These are phyloP conservation scores for Pulveroboletus sp. DNA, from an alignment of 768 basidiomycete genomes.

Conservation along the genomic window DNA sequence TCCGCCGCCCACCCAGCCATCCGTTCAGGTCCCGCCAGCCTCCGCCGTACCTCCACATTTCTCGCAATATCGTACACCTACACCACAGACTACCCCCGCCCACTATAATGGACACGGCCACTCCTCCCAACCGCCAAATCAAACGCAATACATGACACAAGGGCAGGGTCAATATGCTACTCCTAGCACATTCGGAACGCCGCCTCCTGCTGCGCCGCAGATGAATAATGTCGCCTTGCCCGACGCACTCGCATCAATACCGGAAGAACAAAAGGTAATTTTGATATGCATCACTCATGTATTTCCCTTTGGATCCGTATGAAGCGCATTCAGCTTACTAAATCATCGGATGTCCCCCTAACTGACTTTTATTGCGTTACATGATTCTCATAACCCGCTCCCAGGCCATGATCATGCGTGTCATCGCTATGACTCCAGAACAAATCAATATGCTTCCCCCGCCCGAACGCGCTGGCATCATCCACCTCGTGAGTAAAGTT, in stretches of 20 bases:
- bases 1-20: slow-evolving; percentile 19
- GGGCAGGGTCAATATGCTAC: slow-evolving; percentile 19
- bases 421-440: slow-evolving; percentile 78
- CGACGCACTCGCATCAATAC: slow-evolving; percentile 54
- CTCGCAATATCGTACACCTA: slow-evolving; percentile 33
- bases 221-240: slow-evolving; percentile 32
- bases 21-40: slow-evolving; percentile 27
- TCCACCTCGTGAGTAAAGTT: slow-evolving; percentile 64
- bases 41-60: slow-evolving; percentile 48
- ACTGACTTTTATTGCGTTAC: slow-evolving; percentile 1
- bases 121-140: slow-evolving; percentile 25
- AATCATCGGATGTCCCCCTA: background rate
- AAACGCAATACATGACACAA: slow-evolving; percentile 17
- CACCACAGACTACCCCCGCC: slow-evolving; percentile 30
- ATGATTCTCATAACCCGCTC: slow-evolving; percentile 12
- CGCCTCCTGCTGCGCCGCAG: slow-evolving; percentile 22
- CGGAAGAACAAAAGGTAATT: slow-evolving; percentile 65
- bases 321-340: background rate
- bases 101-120: slow-evolving; percentile 29
- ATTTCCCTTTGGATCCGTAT: slow-evolving; percentile 4
- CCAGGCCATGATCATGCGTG: slow-evolving; percentile 72
- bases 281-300: slow-evolving; percentile 8
- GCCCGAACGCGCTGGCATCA: slow-evolving; percentile 67
- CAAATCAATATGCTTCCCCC: slow-evolving; percentile 76
- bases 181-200: slow-evolving; percentile 17